Percentiles rank a stretch among this genome's conserved stretches.
phyloP scores from a whole-genome alignment of 306 rosid genomes.

The Rubus parviflorus region DNA sequence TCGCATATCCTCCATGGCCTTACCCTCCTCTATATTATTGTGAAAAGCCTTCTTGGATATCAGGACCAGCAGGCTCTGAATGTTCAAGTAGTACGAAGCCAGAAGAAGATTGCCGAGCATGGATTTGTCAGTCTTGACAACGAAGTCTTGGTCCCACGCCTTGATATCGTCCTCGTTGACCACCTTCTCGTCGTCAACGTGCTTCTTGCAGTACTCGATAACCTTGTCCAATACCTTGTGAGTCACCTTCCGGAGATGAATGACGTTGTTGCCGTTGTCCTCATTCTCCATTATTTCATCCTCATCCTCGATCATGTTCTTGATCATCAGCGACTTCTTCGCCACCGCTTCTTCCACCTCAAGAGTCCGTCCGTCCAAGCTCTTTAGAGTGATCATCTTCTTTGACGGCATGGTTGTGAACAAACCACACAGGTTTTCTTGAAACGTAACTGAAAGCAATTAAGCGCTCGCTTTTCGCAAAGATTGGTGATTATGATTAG shows the following conservation, averaged over 20 bases:
- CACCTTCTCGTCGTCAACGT: neutral
- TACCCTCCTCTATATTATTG: neutral
- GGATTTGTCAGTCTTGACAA: neutral
- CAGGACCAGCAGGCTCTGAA: conserved; percentile 1
- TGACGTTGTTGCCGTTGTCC: neutral
- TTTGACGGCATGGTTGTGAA: neutral
- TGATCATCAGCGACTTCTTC: neutral
- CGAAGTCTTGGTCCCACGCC: neutral
- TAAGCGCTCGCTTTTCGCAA: neutral
- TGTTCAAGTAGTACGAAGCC: conserved; percentile 2
- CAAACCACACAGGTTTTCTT: neutral
- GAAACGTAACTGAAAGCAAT: neutral
- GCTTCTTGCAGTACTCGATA: conserved; percentile 8
- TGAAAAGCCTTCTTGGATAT: neutral
- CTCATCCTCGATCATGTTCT: neutral
- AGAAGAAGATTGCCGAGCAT: neutral
- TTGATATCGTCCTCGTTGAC: neutral
- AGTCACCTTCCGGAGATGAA: conserved; percentile 3
- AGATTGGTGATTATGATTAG: neutral
- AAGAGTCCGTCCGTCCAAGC: neutral
- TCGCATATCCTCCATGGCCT: neutral
- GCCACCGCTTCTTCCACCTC: conserved; percentile 2
- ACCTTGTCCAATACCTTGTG: neutral
- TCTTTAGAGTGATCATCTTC: conserved; percentile 9
- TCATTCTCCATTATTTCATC: too few species aligned